Base-by-base conservation (phyloP, 352 stramenopile species). In the Phytophthora gonapodyides region DNA sequence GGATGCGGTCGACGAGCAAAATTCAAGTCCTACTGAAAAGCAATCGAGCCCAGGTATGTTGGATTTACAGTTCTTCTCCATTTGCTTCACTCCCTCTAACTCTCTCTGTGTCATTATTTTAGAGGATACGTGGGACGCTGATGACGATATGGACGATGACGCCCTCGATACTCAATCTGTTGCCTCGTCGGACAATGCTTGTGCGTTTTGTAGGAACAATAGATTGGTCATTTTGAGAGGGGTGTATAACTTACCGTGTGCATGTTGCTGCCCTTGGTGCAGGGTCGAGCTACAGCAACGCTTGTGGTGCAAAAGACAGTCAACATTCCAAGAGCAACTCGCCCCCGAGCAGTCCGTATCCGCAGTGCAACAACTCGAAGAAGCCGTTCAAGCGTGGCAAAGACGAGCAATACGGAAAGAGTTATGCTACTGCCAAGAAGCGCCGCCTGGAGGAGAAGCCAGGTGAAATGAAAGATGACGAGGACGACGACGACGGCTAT, bases 31-130 rank as follows among this genome's bases (percentile, higher is more conserved):
- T 24, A 19, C 37, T 38, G 62, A 44, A 42, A 77, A 80, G 17
- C 68, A 76, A 30, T 76, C 48, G 6, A 82, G 70, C 51, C 71
- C 71, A 61, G 70, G 76, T 84, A 67, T 43, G 41, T 54, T 59
- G 9, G 24, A 1, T 57, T 49, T 54, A 11, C 19, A 31, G 34
- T 45, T 64, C 13, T 15, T 17, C 30, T 50, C 42, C n/a, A 12
- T 51, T 42, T 48, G 6, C 50, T 56, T 10, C 24, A 35, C 36
- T 63, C 11, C 47, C 4, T 30, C 13, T 38, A 40, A 35, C 16
- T 51, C 9, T 27, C n/a, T n/a, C 10, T 45, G 17, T 57, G 17
- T 27, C 12, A 5, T 31, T 33, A 15, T 10, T 52, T 17, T 35
- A 67, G 56, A 71, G 21, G 51, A 64, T 40, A 61, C 10, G 0